Base-by-base conservation (phyloP, 1,284 basidiomycete genomes). In the Microbotryomycetes sp. region DNA sequence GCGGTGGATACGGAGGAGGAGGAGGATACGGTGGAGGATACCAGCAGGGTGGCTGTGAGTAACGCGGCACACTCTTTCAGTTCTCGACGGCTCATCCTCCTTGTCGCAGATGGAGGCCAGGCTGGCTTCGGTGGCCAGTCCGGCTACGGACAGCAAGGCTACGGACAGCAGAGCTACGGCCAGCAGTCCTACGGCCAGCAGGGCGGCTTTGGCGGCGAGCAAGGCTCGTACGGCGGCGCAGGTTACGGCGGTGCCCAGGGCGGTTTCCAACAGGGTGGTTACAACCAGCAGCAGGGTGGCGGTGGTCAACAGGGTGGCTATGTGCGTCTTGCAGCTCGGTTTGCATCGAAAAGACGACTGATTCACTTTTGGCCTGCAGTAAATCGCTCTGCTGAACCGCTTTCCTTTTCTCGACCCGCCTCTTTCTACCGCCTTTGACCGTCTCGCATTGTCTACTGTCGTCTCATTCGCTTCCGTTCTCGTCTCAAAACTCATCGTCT, bases 1-100 rank as follows among this genome's bases (percentile, higher is more conserved):
- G 21, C 50, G 50, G 50, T 24, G 35, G 35, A 11, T 9, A 18
- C 35, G 35, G 35, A 11, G 9, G 18, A 11, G 59, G 59, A 26
- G 62, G 59, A 54, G 56, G 56, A 24, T 54, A 56, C 52, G 60
- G 59, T 31, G 55, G 55, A 35, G 56, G 49, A 18, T 52, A 61
- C 51, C 54, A 55, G 16, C 60, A 61, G 50, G 55, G 55, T 49
- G 60, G 60, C 52, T 60, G 54, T 56, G 29, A 47, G n/a, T n/a
- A n/a, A n/a, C n/a, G n/a, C n/a, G n/a, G n/a, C n/a, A n/a, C n/a
- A n/a, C n/a, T n/a, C n/a, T n/a, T n/a, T n/a, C n/a, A n/a, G 54
- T 35, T n/a, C 30, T 41, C 45, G 23, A 5, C 28, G 11, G 15
- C 29, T 47, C 26, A 24, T 47, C 45, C 16, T 7, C 9, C 55